Conservation (phyloP, 345 rosid species). For the Arabidopsis suecica region DNA sequence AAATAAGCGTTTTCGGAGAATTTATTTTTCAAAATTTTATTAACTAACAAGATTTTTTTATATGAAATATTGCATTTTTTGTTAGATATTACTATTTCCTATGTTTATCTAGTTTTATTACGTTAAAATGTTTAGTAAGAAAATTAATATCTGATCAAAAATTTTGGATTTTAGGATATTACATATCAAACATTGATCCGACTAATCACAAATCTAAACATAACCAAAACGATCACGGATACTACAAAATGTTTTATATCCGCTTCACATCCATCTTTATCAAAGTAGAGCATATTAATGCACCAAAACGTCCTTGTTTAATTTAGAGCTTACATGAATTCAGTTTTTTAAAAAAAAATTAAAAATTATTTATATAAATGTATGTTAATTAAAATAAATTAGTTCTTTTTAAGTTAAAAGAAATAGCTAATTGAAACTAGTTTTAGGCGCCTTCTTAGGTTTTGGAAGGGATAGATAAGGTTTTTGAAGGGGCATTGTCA, state of each 20-base stretch:
- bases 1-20: not conserved
- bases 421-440: conserved; percentile 18
- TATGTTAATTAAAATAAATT: not conserved
- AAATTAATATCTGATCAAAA: no score
- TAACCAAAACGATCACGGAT: not conserved
- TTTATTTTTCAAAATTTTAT: not conserved
- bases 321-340: not conserved
- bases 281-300: not conserved
- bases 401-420: not conserved
- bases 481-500: conserved; percentile 45
- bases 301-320: not conserved
- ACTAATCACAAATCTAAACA: no score
- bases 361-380: not conserved
- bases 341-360: not conserved
- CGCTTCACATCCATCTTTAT: not conserved
- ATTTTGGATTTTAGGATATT: no score
- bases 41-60: not conserved
- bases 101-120: not conserved
- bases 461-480: conserved; percentile 46
- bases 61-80: not conserved
- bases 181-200: no score
- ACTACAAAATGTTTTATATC: not conserved
- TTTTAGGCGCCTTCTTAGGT: conserved; percentile 46
- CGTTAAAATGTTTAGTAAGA: no score
- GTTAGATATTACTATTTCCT: not conserved